Evolutionary conservation across 78 protist species (phyloP).

Genomic region (Goniomonas avonlea): DNA sequence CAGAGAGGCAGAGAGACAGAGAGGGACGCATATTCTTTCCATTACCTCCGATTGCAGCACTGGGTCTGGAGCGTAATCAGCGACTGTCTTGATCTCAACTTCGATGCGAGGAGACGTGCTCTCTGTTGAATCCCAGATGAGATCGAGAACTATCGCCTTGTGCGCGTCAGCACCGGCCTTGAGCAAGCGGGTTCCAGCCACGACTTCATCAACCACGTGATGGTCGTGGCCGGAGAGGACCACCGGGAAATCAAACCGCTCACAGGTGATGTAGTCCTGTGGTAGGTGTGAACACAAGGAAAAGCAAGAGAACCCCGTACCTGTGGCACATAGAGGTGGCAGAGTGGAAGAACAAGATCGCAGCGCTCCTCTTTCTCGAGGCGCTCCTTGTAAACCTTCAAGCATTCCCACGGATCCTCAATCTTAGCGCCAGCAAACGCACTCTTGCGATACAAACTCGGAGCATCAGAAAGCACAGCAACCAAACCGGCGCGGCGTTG

Average conservation of each 20-base stretch:
- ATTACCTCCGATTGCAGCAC: too few relatives aligned
- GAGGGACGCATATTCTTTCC: too few relatives aligned
- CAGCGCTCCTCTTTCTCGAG: background rate
- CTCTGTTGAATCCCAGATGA: background rate
- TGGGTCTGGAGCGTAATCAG: background rate
- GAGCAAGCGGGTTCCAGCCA: background rate
- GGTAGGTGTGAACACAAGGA: too few relatives aligned
- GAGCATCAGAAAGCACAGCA: background rate
- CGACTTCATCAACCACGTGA: background rate
- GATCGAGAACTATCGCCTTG: background rate
- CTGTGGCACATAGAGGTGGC: background rate
- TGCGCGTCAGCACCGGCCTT: background rate
- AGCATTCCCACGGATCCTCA: background rate
- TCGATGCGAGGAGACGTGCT: too few relatives aligned
- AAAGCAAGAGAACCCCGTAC: too few relatives aligned
- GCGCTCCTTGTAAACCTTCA: background rate
- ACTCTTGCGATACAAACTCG: background rate
- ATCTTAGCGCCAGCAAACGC: slow-evolving; percentile 11
- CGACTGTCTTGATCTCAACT: too few relatives aligned
- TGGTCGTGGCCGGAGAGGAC: slow-evolving; percentile 14
- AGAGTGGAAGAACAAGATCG: slow-evolving; percentile 1
- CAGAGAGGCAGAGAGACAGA: too few relatives aligned
- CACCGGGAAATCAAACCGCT: background rate
- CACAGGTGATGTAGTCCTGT: background rate
- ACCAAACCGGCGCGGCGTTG: background rate